These are phyloP conservation scores for Fusarium sp. DNA, from an alignment of 2,329 filamentous ascomycete genomes.

Conservation along the genomic window DNA sequence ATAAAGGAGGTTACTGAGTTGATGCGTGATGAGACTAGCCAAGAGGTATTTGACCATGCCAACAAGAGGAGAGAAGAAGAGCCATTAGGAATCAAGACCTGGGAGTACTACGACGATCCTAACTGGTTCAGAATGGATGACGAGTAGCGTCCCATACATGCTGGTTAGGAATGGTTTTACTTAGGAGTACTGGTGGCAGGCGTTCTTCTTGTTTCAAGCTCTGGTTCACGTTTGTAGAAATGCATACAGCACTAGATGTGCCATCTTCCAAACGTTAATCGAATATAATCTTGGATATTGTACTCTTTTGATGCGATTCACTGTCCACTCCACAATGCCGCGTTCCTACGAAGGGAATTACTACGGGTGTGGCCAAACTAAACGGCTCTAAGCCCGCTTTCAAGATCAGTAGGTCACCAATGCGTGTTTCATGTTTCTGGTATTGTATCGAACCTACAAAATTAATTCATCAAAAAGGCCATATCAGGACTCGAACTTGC, in stretches of 20 bases:
- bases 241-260: neutral
- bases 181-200: neutral
- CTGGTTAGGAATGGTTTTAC: slow-evolving; percentile 18
- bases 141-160: slow-evolving; percentile 26
- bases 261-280: neutral
- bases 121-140: slow-evolving; percentile 64
- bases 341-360: neutral
- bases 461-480: neutral
- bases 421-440: neutral
- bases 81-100: slow-evolving; percentile 68
- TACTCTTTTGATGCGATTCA: neutral
- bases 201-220: slow-evolving; percentile 18
- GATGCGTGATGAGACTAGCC: slow-evolving; percentile 61
- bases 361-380: neutral
- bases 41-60: slow-evolving; percentile 65
- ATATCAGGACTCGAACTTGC: neutral
- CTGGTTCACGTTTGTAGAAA: neutral
- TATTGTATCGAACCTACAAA: neutral
- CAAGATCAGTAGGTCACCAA: neutral
- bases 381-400: neutral
- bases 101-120: slow-evolving; percentile 70
- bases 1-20: slow-evolving; percentile 64
- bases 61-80: slow-evolving; percentile 66
- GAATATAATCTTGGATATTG: neutral
- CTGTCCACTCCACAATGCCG: neutral